Conservation (phyloP, 495 filamentous ascomycete genomes). For the Penicillium desertorum region DNA sequence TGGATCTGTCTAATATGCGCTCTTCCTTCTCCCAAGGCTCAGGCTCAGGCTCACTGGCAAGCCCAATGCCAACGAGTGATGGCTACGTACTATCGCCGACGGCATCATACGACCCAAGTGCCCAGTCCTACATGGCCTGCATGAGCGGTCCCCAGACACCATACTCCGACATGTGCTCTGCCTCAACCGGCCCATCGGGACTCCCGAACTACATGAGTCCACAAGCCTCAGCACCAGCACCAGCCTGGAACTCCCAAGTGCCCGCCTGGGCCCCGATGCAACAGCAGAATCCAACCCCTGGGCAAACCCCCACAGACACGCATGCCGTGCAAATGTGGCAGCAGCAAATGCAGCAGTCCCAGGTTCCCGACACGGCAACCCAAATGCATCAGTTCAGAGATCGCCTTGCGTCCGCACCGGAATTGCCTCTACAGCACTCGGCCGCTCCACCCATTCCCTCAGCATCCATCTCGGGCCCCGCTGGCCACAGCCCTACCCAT, state of each 20-base stretch:
- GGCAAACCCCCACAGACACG: slow-evolving; percentile 25
- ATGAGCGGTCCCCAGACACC: slow-evolving; percentile 18
- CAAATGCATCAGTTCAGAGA: slow-evolving; percentile 42
- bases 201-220: slow-evolving; percentile 36
- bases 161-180: slow-evolving; percentile 20
- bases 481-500: slow-evolving; percentile 5
- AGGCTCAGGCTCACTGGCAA: slow-evolving; percentile 27
- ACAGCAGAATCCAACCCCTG: slow-evolving; percentile 26
- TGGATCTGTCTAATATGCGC: slow-evolving; percentile 40
- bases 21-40: slow-evolving; percentile 31
- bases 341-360: slow-evolving; percentile 34
- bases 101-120: slow-evolving; percentile 24
- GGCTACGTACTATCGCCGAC: slow-evolving; percentile 37
- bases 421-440: slow-evolving; percentile 35
- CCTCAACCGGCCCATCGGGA: slow-evolving; percentile 15
- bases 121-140: slow-evolving; percentile 31
- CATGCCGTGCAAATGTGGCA: slow-evolving; percentile 34
- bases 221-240: slow-evolving; percentile 13
- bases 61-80: slow-evolving; percentile 24
- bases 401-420: slow-evolving; percentile 42
- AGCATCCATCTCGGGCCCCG: slow-evolving; percentile 24
- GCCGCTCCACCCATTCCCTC: slow-evolving; percentile 12
- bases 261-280: slow-evolving; percentile 31
- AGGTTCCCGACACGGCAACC: slow-evolving; percentile 23
- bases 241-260: slow-evolving; percentile 19